Evolutionary conservation across 2,329 filamentous ascomycete genomes (phyloP).

Genomic region (Allantophomopsis lycopodina): DNA sequence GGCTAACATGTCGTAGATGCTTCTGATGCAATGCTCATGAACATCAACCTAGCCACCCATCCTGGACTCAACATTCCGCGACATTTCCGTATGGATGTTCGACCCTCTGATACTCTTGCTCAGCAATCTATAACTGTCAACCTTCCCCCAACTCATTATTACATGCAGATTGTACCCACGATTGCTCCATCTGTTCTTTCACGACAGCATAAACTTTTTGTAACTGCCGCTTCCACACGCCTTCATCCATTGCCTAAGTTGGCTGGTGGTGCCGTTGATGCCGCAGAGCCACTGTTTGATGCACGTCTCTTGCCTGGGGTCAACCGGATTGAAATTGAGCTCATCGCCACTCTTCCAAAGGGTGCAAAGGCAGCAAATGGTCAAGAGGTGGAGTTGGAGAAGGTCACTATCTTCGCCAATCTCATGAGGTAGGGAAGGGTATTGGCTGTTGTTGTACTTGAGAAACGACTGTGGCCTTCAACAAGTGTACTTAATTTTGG

Average conservation of each 20-base stretch:
- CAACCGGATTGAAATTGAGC: constrained; percentile 66
- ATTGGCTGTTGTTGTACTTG: too few relatives aligned
- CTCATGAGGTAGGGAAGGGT: constrained; percentile 33
- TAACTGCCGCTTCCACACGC: constrained; percentile 53
- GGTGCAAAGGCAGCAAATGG: constrained; percentile 41
- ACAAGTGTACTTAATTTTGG: too few relatives aligned
- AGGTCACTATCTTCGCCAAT: constrained; percentile 63
- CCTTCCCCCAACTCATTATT: constrained; percentile 51
- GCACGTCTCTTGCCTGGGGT: constrained; percentile 56
- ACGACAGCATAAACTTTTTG: constrained; percentile 66
- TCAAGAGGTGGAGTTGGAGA: constrained; percentile 62
- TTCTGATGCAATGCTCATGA: constrained; percentile 51
- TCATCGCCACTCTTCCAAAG: constrained; percentile 56
- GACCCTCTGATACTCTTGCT: constrained; percentile 48
- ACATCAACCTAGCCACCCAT: constrained; percentile 53
- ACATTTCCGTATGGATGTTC: constrained; percentile 48
- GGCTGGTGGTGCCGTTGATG: constrained; percentile 38
- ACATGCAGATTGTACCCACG: constrained; percentile 56
- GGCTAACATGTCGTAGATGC: constrained; percentile 26
- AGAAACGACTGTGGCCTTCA: too few relatives aligned
- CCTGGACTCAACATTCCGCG: constrained; percentile 47
- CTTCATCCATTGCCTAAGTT: constrained; percentile 31
- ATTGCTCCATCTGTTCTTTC: constrained; percentile 49
- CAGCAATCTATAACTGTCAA: constrained; percentile 63
- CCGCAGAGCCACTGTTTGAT: constrained; percentile 59